Conservation (phyloP, 306 rosid genomes). For the Quercus parvula region DNA sequence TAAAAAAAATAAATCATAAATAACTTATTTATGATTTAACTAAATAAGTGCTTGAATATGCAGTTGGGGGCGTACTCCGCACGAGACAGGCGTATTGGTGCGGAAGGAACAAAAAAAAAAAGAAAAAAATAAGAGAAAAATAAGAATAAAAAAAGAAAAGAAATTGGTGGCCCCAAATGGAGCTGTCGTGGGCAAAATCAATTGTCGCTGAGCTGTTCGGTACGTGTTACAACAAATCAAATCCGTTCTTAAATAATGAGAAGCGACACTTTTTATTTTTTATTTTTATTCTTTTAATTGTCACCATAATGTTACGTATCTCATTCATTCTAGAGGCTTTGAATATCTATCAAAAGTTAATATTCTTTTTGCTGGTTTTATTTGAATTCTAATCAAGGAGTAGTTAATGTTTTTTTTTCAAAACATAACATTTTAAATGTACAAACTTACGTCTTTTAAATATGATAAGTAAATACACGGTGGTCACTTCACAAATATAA, state of each 20-base stretch:
- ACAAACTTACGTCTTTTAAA: no score
- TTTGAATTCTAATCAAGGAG: no score
- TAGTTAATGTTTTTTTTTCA: no score
- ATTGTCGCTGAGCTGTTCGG: slow-evolving; percentile 38
- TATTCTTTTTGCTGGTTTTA: not conserved
- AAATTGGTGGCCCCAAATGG: slow-evolving; percentile 44
- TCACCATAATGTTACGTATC: no score
- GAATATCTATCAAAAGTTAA: not conserved
- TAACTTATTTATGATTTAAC: no score
- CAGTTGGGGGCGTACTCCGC: not conserved
- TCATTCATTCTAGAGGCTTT: not conserved
- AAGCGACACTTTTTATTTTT: not conserved
- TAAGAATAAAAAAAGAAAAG: not conserved
- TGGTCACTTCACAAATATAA: fast-evolving
- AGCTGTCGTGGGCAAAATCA: slow-evolving; percentile 33
- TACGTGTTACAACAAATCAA: slow-evolving; percentile 15
- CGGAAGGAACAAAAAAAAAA: not conserved
- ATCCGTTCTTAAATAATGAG: not conserved
- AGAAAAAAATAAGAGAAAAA: not conserved
- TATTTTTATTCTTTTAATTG: no score
- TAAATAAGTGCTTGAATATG: no score
- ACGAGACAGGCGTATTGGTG: not conserved
- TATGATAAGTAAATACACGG: no score
- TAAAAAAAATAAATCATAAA: no score
- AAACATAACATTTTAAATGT: no score